Evolutionary conservation across 129 eudicot genomes (phyloP), one percentile per base, ranked within the genome.

Genomic region (Artemisia annua): DNA sequence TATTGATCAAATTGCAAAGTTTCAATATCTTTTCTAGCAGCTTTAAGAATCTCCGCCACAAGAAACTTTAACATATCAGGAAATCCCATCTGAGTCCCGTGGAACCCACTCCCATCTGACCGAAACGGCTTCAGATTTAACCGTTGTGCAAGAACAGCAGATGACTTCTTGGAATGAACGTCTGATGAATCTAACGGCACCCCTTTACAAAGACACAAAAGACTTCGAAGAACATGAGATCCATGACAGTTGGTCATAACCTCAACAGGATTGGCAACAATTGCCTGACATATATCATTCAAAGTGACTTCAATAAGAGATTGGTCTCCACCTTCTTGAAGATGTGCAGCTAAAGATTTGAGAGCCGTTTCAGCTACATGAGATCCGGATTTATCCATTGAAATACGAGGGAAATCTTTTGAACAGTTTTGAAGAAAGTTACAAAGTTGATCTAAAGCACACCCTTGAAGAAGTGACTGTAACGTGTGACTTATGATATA

Each of bases 351-450:
- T 80, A 94, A 80, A 55, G 99, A 83, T 68, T 78, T 90, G 48
- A 94, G 84, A 69, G 99, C 97, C 15, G 99, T 86, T 82, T 94
- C 97, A 49, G 96, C 99, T 18, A 94, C 99, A 90, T 94, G 99
- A 57, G 99, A 94, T 81, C 99, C 99, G 46, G 93, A 86, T 78
- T 78, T 84, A 77, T 94, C 97, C 86, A 81, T 88, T 10, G 97
- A 70, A 76, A 94, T 94, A 18, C 75, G 87, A 32, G 87, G 75
- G 51, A 88, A 90, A n/a, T 81, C 84, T 68, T 83, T 78, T 30
- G 91, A 81, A 78, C 89, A 85, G 71, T 81, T 85, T 28, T 80
- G 87, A 43, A 94, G 92, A 74, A 94, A 94, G 61, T 68, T 73
- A 79, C 97, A 90, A 67, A 94, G 91, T 50, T 81, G 85, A 61